Conservation (phyloP, 1,284 basidiomycete genomes). For the Ganoderma sinense region DNA sequence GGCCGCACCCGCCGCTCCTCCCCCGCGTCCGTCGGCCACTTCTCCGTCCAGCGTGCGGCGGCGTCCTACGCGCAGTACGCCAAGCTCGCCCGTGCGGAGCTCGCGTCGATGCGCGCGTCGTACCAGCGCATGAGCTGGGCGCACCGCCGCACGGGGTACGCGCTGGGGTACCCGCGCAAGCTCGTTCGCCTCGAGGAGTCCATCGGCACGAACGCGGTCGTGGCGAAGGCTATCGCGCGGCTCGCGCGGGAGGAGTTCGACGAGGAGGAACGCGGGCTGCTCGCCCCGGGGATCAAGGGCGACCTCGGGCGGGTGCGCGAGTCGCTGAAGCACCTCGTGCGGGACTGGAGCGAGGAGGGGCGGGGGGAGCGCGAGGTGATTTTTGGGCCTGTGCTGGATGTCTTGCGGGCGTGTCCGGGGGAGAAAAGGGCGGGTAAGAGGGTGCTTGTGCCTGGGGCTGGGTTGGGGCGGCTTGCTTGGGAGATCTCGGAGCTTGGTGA, state of each 20-base stretch:
- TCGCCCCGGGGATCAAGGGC: conserved; percentile 32
- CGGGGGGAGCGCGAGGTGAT: conserved; percentile 56
- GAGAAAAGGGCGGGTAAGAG: conserved; percentile 41
- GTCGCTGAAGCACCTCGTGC: conserved; percentile 68
- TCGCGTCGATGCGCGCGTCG: conserved; percentile 35
- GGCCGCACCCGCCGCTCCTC: conserved; percentile 14
- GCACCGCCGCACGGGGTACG: conserved; percentile 55
- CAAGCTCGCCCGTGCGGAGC: conserved; percentile 31
- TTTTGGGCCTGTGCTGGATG: conserved; percentile 61
- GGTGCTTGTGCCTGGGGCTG: conserved; percentile 70
- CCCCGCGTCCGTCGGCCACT: conserved; percentile 25
- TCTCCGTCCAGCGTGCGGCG: conserved; percentile 36
- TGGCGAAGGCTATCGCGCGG: conserved; percentile 56
- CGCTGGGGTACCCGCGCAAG: conserved; percentile 61
- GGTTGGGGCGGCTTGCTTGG: conserved; percentile 70
- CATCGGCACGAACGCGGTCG: conserved; percentile 51
- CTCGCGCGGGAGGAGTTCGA: conserved; percentile 43
- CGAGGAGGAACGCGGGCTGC: conserved; percentile 11
- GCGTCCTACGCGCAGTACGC: conserved; percentile 39
- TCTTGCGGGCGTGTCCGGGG: conserved; percentile 42
- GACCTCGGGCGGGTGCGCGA: conserved; percentile 62
- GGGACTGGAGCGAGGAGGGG: conserved; percentile 72
- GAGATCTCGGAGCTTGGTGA: conserved; percentile 67
- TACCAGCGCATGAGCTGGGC: conserved; percentile 35
- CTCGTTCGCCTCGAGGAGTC: conserved; percentile 53